A percentile compares a stretch with the other conserved stretches of the same genome.
Conservation (phyloP, 495 filamentous ascomycete genomes). For the Endocarpon pusillum region DNA sequence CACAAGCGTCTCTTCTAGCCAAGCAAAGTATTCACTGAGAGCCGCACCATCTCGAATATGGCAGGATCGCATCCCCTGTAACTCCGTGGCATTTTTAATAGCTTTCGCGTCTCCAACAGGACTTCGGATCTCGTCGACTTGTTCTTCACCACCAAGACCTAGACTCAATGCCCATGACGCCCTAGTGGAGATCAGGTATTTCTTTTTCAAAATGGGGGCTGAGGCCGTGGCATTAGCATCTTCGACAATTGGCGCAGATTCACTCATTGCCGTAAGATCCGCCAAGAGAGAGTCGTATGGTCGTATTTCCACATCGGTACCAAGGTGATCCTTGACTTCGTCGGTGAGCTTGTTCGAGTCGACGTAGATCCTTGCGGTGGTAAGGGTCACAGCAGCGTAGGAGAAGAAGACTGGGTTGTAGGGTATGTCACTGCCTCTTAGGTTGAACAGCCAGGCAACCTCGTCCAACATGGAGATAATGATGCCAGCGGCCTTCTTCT, state of each 20-base stretch:
- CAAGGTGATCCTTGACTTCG: conserved; percentile 54
- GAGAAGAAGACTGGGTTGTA: conserved; percentile 99
- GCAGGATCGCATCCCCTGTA: conserved; percentile 84
- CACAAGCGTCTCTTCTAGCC: conserved; percentile 79
- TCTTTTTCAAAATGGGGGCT: conserved; percentile 26
- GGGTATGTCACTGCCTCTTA: conserved; percentile 89
- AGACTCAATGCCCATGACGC: conserved; percentile 87
- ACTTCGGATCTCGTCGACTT: conserved; percentile 74
- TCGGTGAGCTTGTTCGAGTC: conserved; percentile 58
- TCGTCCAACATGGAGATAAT: conserved; percentile 93
- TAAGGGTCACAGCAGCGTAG: conserved; percentile 76
- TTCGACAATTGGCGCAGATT: conserved; percentile 11
- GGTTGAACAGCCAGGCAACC: conserved; percentile 94
- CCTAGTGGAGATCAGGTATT: conserved; percentile 77
- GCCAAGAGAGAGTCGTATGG: conserved; percentile 75
- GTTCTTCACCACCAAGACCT: conserved; percentile 71
- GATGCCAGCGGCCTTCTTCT: conserved; percentile 76
- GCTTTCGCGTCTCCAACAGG: conserved; percentile 89
- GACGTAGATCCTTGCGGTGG: conserved; percentile 68
- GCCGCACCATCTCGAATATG: conserved; percentile 92
- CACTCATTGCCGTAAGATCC: conserved; percentile 47
- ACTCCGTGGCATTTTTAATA: conserved; percentile 86
- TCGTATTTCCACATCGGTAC: conserved; percentile 52
- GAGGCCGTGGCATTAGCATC: conserved; percentile 12
- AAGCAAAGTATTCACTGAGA: conserved; percentile 83